Evolutionary conservation across 2,329 filamentous ascomycete species (phyloP), one percentile per base, ranked within the genome.

Genomic region (Alternaria ethzedia): DNA sequence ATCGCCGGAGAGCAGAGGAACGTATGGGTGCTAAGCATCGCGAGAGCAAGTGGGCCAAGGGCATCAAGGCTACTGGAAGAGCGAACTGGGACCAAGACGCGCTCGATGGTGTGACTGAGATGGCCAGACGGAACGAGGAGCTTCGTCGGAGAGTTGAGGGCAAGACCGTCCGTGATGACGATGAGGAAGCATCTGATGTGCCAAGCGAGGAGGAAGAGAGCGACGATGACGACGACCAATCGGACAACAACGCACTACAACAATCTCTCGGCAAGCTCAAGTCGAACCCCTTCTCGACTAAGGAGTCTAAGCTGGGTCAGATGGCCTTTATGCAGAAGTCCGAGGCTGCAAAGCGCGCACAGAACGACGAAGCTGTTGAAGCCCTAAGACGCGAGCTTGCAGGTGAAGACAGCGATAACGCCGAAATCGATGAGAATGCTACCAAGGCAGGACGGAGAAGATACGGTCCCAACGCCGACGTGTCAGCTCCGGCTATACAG

Each of bases 241-340:
- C 88, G 7, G 87, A 80, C 45, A 67, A 71, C 8, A 32, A 83
- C 17, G 69, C 68, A 30, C 60, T 81, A 9, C 71, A 78, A 41
- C 70, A 70, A 12, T 77, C 79, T 50, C 71, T 81, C 8, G 65
- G 82, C 26, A 79, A 79, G 51, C 65, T 80, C 6, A 72, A 83
- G 45, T 74, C 78, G 30, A 79, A 81, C 59, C 89, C 88, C 45
- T 78, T 77, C 54, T 88, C 87, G 2, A 89, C 88, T 6, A 88
- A 88, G 20, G 65, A 74, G 41, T 90, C 90, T 13, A 90, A 88
- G 71, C 82, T 99, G 7, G 89, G 92, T 80, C 87, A 87, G 55
- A 93, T 99, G 90, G 92, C 93, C 65, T 99, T 99, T 78, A 98
- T 99, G 96, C 89, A 91, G 73, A 93, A 91, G 69, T 93, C 94